Conservation (phyloP, 306 rosid genomes). For the Ziziphus jujuba region DNA sequence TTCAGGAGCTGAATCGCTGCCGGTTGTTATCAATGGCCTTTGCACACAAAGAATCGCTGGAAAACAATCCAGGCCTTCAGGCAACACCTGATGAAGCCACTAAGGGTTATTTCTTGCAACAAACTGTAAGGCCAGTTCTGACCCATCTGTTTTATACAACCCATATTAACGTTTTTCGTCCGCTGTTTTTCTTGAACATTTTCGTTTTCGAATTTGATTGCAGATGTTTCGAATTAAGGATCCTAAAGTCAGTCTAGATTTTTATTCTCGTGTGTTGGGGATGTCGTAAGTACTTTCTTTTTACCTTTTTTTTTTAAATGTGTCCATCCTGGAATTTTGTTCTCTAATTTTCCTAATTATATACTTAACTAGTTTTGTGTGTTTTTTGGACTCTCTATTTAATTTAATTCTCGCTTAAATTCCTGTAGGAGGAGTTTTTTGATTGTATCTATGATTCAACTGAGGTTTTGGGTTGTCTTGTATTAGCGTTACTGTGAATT, state of each 20-base stretch:
- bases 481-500: no score
- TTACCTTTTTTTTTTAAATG: neutral
- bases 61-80: constrained; percentile 78
- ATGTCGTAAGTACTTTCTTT: constrained; percentile 74
- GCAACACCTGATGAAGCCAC: constrained; percentile 75
- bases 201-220: neutral
- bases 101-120: constrained; percentile 81
- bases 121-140: constrained; percentile 55
- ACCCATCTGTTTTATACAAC: neutral
- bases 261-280: constrained; percentile 89
- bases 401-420: neutral
- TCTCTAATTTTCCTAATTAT: neutral
- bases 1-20: constrained; percentile 46
- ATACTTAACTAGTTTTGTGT: neutral
- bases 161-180: neutral
- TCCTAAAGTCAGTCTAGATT: constrained; percentile 90
- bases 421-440: neutral
- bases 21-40: constrained; percentile 79
- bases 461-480: neutral
- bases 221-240: constrained; percentile 86
- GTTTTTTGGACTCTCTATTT: no score
- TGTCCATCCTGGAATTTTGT: neutral
- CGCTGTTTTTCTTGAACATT: neutral
- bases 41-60: constrained; percentile 58
- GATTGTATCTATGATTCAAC: neutral